Evolutionary conservation across 1,284 basidiomycete genomes (phyloP).

Genomic region (Trichosporon sp.): DNA sequence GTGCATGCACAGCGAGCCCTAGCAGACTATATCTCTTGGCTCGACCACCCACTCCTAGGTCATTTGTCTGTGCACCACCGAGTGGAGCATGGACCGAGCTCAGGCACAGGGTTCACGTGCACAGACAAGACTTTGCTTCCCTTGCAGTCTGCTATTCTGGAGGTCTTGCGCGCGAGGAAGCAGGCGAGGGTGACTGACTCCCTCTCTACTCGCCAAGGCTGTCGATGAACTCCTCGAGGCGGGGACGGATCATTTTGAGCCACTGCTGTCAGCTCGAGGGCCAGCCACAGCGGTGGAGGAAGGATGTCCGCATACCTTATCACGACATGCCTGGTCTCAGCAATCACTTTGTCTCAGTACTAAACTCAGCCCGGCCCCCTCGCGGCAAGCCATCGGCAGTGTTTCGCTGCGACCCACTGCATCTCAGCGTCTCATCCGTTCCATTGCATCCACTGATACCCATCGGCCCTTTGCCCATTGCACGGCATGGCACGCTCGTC

Average conservation of each 20-base stretch:
- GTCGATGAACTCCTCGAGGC: constrained; percentile 26
- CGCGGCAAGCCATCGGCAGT: not conserved
- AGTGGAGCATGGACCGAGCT: not conserved
- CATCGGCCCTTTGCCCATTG: not conserved
- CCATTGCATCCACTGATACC: not conserved
- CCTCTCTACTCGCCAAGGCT: constrained; percentile 18
- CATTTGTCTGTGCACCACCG: not conserved
- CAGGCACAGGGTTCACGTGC: not conserved
- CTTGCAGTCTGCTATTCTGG: not conserved
- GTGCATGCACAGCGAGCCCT: not conserved
- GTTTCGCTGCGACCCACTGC: not conserved
- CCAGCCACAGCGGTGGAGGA: constrained; percentile 16
- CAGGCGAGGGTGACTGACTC: not conserved
- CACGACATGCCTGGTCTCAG: constrained; percentile 23
- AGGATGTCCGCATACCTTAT: constrained; percentile 21
- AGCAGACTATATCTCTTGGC: not conserved
- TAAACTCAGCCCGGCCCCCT: not conserved
- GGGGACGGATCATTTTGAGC: constrained; percentile 20
- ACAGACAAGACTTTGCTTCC: not conserved
- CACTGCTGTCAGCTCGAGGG: constrained; percentile 10
- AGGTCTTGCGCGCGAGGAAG: not conserved
- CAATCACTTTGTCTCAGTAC: not conserved
- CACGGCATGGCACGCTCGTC: not conserved
- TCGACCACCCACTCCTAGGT: not conserved
- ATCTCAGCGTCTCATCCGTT: no score